These are phyloP conservation scores for Microsporum canis DNA, from an alignment of 2,329 filamentous ascomycete genomes.

Conservation along the genomic window DNA sequence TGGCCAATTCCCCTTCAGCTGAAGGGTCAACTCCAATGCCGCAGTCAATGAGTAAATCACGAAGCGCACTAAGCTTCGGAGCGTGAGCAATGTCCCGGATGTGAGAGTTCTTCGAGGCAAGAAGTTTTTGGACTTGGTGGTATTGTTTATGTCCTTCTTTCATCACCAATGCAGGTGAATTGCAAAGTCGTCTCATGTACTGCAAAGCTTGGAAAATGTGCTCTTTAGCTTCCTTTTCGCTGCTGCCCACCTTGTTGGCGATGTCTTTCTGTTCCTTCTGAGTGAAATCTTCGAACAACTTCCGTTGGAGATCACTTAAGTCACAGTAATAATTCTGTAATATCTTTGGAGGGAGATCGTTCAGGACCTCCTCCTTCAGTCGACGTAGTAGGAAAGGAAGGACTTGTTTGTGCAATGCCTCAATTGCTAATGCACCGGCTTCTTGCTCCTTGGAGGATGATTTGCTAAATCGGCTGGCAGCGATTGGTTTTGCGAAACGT, in stretches of 20 bases:
- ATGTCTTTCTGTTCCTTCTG: constrained; percentile 87
- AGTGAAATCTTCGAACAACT: constrained; percentile 90
- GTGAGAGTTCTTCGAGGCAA: constrained; percentile 66
- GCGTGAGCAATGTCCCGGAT: constrained; percentile 80
- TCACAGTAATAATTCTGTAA: constrained; percentile 99
- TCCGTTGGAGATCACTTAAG: constrained; percentile 85
- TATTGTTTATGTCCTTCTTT: constrained; percentile 89
- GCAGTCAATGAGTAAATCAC: constrained; percentile 93
- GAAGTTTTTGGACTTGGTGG: constrained; percentile 69
- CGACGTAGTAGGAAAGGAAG: constrained; percentile 90
- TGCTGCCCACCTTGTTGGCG: constrained; percentile 66
- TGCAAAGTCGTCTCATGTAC: constrained; percentile 99
- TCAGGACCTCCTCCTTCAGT: constrained; percentile 92
- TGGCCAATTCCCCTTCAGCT: constrained; percentile 47
- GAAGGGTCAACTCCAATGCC: constrained; percentile 72
- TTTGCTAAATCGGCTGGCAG: constrained; percentile 88
- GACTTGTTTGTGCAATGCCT: constrained; percentile 97
- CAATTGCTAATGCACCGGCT: constrained; percentile 86
- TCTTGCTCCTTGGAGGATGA: constrained; percentile 98
- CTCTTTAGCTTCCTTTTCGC: constrained; percentile 88
- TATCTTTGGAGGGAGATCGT: constrained; percentile 95
- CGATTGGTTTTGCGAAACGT: constrained; percentile 88
- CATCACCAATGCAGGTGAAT: constrained; percentile 90
- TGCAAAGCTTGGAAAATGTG: constrained; percentile 98
- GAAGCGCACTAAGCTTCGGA: constrained; percentile 80